phyloP scores from a whole-genome alignment of 768 basidiomycete species.

The Hypholoma sublateritium region DNA sequence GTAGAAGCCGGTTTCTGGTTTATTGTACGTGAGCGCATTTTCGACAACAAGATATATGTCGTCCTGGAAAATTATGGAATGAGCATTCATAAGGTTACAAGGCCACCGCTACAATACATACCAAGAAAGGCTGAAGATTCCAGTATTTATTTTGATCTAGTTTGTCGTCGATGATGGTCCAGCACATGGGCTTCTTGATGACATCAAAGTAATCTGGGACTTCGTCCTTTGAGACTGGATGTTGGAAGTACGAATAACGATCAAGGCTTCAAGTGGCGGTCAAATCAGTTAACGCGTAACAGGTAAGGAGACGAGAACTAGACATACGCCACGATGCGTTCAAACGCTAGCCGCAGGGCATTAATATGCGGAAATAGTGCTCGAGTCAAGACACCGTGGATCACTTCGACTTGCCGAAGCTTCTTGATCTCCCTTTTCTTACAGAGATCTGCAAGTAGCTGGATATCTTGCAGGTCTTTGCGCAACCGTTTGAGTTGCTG shows the following conservation, averaged over 20 bases:
- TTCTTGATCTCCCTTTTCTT: slow-evolving; percentile 84
- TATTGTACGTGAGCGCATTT: slow-evolving; percentile 89
- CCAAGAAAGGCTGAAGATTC: slow-evolving; percentile 74
- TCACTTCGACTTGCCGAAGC: slow-evolving; percentile 60
- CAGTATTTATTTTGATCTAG: slow-evolving; percentile 83
- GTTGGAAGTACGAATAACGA: slow-evolving; percentile 71
- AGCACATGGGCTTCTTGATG: slow-evolving; percentile 86
- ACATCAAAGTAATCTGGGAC: slow-evolving; percentile 93
- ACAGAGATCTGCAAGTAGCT: slow-evolving; percentile 61
- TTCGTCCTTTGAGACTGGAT: slow-evolving; percentile 74
- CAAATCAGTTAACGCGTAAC: not conserved
- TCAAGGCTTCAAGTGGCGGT: slow-evolving; percentile 53
- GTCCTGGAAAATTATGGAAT: slow-evolving; percentile 39
- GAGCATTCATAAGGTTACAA: not conserved
- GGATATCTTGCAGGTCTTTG: slow-evolving; percentile 75
- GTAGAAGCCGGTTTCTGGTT: slow-evolving; percentile 66
- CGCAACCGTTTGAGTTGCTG: slow-evolving; percentile 63
- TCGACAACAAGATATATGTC: slow-evolving; percentile 83
- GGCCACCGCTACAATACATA: slow-evolving; percentile 21
- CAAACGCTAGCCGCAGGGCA: slow-evolving; percentile 61
- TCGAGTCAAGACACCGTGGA: slow-evolving; percentile 63
- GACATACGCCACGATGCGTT: slow-evolving; percentile 63
- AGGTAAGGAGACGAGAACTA: slow-evolving; percentile 23
- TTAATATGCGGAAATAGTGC: slow-evolving; percentile 69
- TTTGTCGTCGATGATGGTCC: slow-evolving; percentile 78